Percentiles rank a stretch among this genome's conserved stretches.
Evolutionary conservation across 1,284 basidiomycete species (phyloP).

Genomic region (Austroboletus niveus): DNA sequence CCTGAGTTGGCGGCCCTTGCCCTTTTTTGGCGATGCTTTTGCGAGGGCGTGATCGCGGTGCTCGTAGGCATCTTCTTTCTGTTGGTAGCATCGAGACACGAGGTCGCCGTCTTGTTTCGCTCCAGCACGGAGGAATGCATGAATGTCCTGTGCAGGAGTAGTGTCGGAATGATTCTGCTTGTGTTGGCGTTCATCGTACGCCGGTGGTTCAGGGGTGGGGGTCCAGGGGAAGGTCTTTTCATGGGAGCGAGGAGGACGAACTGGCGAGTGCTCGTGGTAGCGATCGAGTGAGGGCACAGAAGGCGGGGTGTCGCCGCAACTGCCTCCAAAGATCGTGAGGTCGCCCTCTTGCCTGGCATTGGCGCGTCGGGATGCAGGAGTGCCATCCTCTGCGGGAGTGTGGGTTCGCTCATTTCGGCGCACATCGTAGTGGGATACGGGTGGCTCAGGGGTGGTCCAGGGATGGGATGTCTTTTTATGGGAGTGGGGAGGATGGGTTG

Average conservation of each 20-base stretch:
- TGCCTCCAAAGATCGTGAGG: constrained; percentile 3
- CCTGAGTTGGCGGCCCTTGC: neutral
- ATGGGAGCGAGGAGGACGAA: neutral
- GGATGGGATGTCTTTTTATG: neutral
- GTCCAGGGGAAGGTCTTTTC: neutral
- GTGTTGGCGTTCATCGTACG: neutral
- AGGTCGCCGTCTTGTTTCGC: constrained; percentile 72
- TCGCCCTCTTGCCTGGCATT: too few relatives aligned
- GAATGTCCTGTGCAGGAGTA: constrained; percentile 39
- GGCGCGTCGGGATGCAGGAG: too few relatives aligned
- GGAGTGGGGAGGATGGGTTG: neutral
- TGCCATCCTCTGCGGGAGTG: too few relatives aligned
- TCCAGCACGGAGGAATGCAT: constrained; percentile 61
- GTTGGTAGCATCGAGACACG: constrained; percentile 51
- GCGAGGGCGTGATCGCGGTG: neutral
- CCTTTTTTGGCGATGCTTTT: neutral
- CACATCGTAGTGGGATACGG: too few relatives aligned
- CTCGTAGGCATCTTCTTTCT: neutral
- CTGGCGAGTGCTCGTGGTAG: neutral
- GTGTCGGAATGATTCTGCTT: neutral
- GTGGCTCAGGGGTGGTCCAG: too few relatives aligned
- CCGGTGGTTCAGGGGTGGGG: neutral
- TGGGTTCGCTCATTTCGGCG: too few relatives aligned
- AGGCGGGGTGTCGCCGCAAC: neutral
- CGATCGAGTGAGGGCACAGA: neutral